A percentile compares a stretch with the other conserved stretches of the same genome.
Conservation (phyloP, 2,329 filamentous ascomycete genomes). For the Blastomyces emzantsi region DNA sequence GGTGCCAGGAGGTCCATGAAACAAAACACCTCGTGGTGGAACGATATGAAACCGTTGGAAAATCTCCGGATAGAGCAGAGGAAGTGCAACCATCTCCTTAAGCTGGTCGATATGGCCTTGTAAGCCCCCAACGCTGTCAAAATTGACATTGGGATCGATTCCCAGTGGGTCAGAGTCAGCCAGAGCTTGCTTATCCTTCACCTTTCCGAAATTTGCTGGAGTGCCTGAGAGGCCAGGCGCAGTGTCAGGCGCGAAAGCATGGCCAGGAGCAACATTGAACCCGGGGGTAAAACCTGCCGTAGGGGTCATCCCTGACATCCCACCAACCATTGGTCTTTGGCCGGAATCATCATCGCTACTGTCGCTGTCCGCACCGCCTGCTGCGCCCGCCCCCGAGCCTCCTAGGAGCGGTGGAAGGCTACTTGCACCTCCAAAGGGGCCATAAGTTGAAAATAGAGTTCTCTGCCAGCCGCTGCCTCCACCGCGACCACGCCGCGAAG, state of each 20-base stretch:
- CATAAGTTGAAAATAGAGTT: constrained; percentile 77
- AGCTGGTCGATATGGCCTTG: constrained; percentile 92
- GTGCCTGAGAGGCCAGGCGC: constrained; percentile 50
- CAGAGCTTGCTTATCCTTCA: constrained; percentile 84
- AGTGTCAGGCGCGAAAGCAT: constrained; percentile 50
- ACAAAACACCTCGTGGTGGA: constrained; percentile 86
- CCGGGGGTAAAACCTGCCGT: constrained; percentile 45
- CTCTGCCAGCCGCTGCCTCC: constrained; percentile 61
- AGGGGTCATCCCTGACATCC: constrained; percentile 57
- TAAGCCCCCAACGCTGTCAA: constrained; percentile 86
- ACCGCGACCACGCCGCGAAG: constrained; percentile 58
- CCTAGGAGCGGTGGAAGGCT: constrained; percentile 62
- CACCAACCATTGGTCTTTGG: constrained; percentile 51
- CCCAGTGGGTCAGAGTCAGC: constrained; percentile 92
- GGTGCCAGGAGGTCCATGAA: constrained; percentile 93
- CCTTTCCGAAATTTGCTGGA: constrained; percentile 78
- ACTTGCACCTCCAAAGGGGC: constrained; percentile 82
- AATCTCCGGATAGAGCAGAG: constrained; percentile 87
- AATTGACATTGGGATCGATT: constrained; percentile 85
- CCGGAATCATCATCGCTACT: constrained; percentile 77
- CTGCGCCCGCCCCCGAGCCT: constrained; percentile 59
- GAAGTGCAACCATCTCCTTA: constrained; percentile 97
- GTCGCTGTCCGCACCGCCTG: constrained; percentile 79
- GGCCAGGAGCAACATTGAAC: constrained; percentile 45
- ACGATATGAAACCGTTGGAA: constrained; percentile 88